phyloP scores from a whole-genome alignment of 352 stramenopile genomes.

The Hyaloperonospora arabidopsidis region DNA sequence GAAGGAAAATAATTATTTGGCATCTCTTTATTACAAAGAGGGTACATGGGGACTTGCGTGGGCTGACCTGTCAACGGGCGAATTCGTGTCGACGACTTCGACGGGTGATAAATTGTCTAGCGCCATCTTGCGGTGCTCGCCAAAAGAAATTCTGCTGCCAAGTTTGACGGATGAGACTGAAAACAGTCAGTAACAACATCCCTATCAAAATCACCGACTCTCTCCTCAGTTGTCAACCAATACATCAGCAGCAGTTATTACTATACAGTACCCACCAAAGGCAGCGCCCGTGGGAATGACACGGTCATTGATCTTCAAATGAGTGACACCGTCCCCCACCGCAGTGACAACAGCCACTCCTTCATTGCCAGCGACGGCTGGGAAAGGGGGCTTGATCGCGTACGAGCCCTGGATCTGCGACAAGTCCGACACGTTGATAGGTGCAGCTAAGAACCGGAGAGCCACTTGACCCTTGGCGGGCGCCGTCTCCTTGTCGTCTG shows the following conservation, averaged over 20 bases:
- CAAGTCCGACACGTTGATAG: conserved; percentile 85
- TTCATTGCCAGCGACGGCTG: conserved; percentile 79
- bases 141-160: conserved; percentile 63
- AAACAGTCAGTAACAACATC: no score
- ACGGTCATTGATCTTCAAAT: conserved; percentile 82
- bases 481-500: conserved; percentile 49
- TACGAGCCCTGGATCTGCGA: conserved; percentile 85
- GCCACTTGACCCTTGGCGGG: conserved; percentile 58
- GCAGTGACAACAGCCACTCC: conserved; percentile 80
- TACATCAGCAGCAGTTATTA: no score
- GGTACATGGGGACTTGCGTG: conserved; percentile 52
- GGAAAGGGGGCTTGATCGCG: conserved; percentile 66
- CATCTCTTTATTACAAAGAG: conserved; percentile 34
- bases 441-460: conserved; percentile 84
- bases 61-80: conserved; percentile 69
- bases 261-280: conserved; percentile 47
- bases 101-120: conserved; percentile 51
- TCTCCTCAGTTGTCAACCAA: no score
- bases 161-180: conserved; percentile 4
- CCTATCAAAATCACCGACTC: no score
- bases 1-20: conserved; percentile 75
- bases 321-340: conserved; percentile 68
- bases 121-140: conserved; percentile 50
- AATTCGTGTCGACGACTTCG: conserved; percentile 60
- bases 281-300: conserved; percentile 65